Conservation (phyloP, 148 eudicot species). For the Diospyros kaki region DNA sequence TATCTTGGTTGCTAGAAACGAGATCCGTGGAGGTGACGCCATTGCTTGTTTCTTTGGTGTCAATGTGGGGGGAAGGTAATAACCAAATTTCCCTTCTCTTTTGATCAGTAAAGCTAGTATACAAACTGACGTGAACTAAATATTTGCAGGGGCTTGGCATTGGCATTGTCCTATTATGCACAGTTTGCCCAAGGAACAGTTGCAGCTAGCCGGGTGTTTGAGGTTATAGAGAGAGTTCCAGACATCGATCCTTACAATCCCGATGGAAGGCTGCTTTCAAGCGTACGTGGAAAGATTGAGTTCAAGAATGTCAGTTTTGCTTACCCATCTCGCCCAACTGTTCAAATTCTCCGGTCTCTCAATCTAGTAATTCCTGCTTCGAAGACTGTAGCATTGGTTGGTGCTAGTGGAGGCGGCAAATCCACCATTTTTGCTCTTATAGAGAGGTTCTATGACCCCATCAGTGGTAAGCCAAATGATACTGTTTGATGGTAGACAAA, state of each 20-base stretch:
- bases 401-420: conserved; percentile 51
- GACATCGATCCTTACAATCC: conserved; percentile 45
- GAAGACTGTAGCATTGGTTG: conserved; percentile 44
- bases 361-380: conserved; percentile 35
- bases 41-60: conserved; percentile 58
- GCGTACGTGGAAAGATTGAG: conserved; percentile 35
- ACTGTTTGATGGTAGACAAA: neutral
- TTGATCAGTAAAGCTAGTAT: neutral
- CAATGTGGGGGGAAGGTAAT: conserved; percentile 48
- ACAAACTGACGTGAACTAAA: neutral
- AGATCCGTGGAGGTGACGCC: conserved; percentile 39
- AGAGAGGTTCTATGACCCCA: conserved; percentile 53
- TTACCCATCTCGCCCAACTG: conserved; percentile 45
- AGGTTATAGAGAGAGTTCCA: conserved; percentile 43
- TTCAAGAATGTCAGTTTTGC: conserved; percentile 38
- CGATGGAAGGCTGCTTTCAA: conserved; percentile 40
- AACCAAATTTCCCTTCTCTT: neutral
- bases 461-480: conserved; percentile 17
- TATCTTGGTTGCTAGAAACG: conserved; percentile 30
- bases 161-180: conserved; percentile 44
- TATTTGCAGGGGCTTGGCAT: conserved; percentile 41
- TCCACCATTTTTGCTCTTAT: conserved; percentile 51
- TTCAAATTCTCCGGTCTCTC: conserved; percentile 36
- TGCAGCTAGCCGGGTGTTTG: conserved; percentile 46
- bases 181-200: conserved; percentile 57